A percentile compares a stretch with the other conserved stretches of the same genome.
phyloP scores from a whole-genome alignment of 441 rosid genomes.

The Gossypium gossypioides region DNA sequence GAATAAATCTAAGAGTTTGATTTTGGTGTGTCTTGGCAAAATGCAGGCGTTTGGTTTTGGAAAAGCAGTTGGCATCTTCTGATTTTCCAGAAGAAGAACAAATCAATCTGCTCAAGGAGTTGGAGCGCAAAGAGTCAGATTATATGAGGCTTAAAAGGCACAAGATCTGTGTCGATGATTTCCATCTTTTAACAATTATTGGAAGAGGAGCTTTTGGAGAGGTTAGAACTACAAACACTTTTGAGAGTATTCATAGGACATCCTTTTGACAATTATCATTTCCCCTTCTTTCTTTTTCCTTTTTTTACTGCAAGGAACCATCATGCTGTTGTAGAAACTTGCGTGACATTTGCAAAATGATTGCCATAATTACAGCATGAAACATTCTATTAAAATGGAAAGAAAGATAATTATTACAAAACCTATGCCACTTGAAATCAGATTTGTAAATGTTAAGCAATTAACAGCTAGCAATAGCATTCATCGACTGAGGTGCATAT shows the following conservation, averaged over 20 bases:
- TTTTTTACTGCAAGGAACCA: neutral
- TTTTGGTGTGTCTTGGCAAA: conserved; percentile 4
- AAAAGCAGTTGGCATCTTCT: conserved; percentile 65
- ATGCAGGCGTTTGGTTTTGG: conserved; percentile 59
- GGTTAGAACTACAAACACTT: conserved; percentile 39
- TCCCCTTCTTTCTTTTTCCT: neutral
- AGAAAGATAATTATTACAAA: neutral
- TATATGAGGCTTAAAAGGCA: conserved; percentile 77
- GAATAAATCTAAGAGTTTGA: conserved; percentile 7
- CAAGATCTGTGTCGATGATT: conserved; percentile 81
- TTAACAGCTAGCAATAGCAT: neutral
- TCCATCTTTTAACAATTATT: conserved; percentile 65
- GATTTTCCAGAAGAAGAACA: conserved; percentile 71
- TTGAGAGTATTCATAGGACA: neutral
- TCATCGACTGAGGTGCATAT: neutral
- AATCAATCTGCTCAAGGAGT: conserved; percentile 60
- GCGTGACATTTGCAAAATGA: neutral
- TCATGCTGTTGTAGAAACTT: neutral
- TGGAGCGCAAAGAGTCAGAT: conserved; percentile 82
- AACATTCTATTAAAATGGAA: neutral
- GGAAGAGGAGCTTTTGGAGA: conserved; percentile 96
- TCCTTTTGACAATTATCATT: neutral
- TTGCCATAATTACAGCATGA: neutral
- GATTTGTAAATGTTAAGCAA: neutral
- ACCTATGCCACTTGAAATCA: neutral